A percentile compares a stretch with the other conserved stretches of the same genome.
Evolutionary conservation across 2,329 filamentous ascomycete genomes (phyloP).

Genomic region (Hymenoscyphus occultus): DNA sequence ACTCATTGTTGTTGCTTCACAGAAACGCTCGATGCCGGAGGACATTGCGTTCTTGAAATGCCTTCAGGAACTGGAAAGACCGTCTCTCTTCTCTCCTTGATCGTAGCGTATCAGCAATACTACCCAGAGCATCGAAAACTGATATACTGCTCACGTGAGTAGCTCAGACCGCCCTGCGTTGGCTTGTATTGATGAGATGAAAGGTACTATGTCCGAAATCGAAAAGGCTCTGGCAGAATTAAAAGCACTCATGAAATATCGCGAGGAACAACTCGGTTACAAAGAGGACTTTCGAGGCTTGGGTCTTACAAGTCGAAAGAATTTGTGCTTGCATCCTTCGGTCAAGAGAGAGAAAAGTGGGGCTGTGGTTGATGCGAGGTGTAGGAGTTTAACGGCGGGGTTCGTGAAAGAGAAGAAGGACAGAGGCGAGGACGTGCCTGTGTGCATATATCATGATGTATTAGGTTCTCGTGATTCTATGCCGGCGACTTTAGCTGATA

Average conservation of each 20-base stretch:
- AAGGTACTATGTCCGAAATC: slow-evolving; percentile 96
- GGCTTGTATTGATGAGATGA: slow-evolving; percentile 11
- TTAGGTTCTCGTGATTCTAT: background rate
- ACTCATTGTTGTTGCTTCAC: background rate
- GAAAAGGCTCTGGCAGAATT: slow-evolving; percentile 94
- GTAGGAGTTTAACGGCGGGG: slow-evolving; percentile 89
- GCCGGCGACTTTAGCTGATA: slow-evolving; percentile 27
- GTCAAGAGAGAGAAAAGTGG: slow-evolving; percentile 97
- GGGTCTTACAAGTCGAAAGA: slow-evolving; percentile 93
- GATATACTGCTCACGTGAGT: slow-evolving; percentile 89
- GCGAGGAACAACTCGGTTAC: slow-evolving; percentile 80
- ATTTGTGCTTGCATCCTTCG: slow-evolving; percentile 91
- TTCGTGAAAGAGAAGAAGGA: slow-evolving; percentile 99
- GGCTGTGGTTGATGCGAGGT: slow-evolving; percentile 88
- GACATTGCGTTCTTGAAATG: slow-evolving; percentile 98
- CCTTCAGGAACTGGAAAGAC: slow-evolving; percentile 98
- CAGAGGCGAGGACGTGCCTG: slow-evolving; percentile 85
- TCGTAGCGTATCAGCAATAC: slow-evolving; percentile 93
- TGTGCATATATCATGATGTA: slow-evolving; percentile 94
- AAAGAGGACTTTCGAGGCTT: slow-evolving; percentile 92
- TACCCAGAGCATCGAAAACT: slow-evolving; percentile 92
- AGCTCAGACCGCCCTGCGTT: background rate
- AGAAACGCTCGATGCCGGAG: slow-evolving; percentile 84
- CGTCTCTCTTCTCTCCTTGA: slow-evolving; percentile 88
- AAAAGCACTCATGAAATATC: slow-evolving; percentile 92